Conservation (phyloP, 148 eudicot species). For the Dianthus caryophyllus region DNA sequence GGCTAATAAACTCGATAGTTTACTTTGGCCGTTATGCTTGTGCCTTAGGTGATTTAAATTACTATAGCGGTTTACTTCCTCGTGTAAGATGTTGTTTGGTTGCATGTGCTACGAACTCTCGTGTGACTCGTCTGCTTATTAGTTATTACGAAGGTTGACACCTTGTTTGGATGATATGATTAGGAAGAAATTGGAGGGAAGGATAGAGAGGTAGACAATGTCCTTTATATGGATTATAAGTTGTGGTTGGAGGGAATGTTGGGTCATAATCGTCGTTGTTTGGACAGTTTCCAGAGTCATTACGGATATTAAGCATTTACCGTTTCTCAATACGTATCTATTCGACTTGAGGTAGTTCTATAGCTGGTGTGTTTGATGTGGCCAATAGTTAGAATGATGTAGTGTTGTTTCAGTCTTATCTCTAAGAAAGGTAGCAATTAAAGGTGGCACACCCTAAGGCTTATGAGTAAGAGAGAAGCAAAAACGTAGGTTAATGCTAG, state of each 20-base stretch:
- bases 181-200: too few relatives aligned
- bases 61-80: not conserved
- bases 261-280: too few relatives aligned
- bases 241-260: too few relatives aligned
- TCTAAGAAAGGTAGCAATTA: not conserved
- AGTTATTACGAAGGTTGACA: too few relatives aligned
- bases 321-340: not conserved
- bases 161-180: too few relatives aligned
- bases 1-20: not conserved
- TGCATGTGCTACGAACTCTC: not conserved
- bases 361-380: not conserved
- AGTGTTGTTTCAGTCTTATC: not conserved
- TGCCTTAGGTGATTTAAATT: not conserved
- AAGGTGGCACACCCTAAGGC: not conserved
- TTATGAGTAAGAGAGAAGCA: conserved; percentile 2
- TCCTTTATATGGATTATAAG: too few relatives aligned
- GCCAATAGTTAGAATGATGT: not conserved
- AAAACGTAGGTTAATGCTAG: not conserved
- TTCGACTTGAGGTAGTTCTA: not conserved
- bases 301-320: not conserved
- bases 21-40: not conserved
- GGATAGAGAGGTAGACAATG: too few relatives aligned
- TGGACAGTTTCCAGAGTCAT: not conserved
- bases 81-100: not conserved
- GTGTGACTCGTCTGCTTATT: not conserved